Base-by-base conservation (phyloP, 768 basidiomycete genomes). In the Saitozyma podzolica region DNA sequence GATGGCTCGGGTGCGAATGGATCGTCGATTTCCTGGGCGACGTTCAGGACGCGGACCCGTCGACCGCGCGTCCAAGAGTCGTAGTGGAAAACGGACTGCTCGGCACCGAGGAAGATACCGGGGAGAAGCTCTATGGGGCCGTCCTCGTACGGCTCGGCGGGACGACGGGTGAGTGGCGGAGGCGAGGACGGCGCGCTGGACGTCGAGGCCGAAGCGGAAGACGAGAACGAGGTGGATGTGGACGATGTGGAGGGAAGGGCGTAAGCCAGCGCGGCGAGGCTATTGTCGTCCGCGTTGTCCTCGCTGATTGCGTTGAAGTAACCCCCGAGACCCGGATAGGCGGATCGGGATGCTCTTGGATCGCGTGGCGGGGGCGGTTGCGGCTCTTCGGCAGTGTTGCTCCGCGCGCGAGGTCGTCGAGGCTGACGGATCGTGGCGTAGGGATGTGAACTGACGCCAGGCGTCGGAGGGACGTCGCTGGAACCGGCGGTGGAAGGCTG, bases 11-110 rank as follows among this genome's bases (percentile, higher is more conserved):
- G 42, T n/a, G 50, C 65, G 48, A 74, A 74, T 5, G 73, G 77
- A 56, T 72, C 69, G 6, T 70, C 65, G 19, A 80, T 64, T 62
- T 80, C 78, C 51, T 78, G 73, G 14, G 78, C 78, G 29, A 78
- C 78, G 60, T 80, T 80, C 59, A 80, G 57, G 14, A 80, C 66
- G 29, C 74, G 49, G 2, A 72, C 71, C 8, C 58, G 52, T 10
- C 45, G 40, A 9, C 54, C 59, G 9, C 42, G 43, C 7, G 65
- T 65, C 63, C 70, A 76, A 0, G 50, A 5, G 40, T 42, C 59
- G 57, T 48, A 65, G 9, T 65, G 61, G 11, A 49, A 58, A 8
- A 73, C 69, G 7, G 69, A 69, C n/a, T 74, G 70, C 50, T 80
- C 77, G 4, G 70, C 67, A 17, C 78, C 77, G 19, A 80, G 68